phyloP scores from a whole-genome alignment of 768 basidiomycete genomes.

The Trametes gibbosa region DNA sequence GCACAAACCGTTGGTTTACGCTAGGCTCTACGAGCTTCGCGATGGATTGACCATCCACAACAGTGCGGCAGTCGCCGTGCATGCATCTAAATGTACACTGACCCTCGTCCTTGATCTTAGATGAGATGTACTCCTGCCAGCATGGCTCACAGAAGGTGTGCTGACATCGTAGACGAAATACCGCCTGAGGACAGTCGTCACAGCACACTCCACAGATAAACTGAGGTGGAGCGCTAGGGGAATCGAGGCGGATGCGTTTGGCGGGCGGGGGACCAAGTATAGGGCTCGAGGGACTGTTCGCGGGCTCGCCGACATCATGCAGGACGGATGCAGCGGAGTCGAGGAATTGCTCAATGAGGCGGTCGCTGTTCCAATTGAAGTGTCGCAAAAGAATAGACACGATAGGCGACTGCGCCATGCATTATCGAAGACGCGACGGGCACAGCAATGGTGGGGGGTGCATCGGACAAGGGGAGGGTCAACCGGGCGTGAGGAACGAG shows the following conservation, averaged over 20 bases:
- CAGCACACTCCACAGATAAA: conserved; percentile 95
- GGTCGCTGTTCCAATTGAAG: conserved; percentile 94
- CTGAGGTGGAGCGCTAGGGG: conserved; percentile 32
- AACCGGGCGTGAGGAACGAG: conserved; percentile 5
- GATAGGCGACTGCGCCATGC: conserved; percentile 49
- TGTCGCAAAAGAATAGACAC: conserved; percentile 80
- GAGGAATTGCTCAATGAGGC: conserved; percentile 94
- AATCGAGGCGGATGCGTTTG: conserved; percentile 27
- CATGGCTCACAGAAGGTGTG: conserved; percentile 83
- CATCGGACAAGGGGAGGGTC: background rate
- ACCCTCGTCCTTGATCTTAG: conserved; percentile 82
- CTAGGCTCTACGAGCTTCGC: conserved; percentile 51
- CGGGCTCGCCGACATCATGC: conserved; percentile 30
- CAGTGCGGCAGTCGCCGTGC: conserved; percentile 69
- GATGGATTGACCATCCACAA: conserved; percentile 59
- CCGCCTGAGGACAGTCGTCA: conserved; percentile 51
- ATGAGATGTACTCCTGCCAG: conserved; percentile 74
- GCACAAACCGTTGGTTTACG: conserved; percentile 18
- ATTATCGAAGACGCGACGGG: background rate
- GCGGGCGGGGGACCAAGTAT: conserved; percentile 21
- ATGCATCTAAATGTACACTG: conserved; percentile 74
- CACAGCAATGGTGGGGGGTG: no score
- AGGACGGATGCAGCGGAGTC: conserved; percentile 80
- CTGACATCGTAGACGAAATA: conserved; percentile 72
- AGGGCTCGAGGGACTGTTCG: conserved; percentile 4